phyloP scores from a whole-genome alignment of 2,329 filamentous ascomycete species.

The Samsoniella hepiali region DNA sequence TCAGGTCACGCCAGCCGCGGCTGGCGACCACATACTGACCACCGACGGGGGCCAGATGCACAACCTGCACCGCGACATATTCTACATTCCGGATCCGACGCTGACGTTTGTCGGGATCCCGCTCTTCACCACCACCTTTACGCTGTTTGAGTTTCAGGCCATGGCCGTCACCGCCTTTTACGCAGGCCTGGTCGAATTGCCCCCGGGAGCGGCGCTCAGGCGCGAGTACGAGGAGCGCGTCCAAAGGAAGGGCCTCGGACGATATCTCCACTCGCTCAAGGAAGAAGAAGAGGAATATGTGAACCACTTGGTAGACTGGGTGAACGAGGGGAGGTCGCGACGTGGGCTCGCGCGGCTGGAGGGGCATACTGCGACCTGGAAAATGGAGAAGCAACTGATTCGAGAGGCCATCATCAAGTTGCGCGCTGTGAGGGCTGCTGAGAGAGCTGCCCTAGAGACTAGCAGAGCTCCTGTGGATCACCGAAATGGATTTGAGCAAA shows the following conservation, averaged over 20 bases:
- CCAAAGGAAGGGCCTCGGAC: background rate
- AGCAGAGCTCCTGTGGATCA: background rate
- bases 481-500: background rate
- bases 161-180: conserved; percentile 57
- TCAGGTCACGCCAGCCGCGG: conserved; percentile 39
- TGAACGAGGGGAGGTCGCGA: background rate
- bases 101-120: conserved; percentile 63
- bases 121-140: conserved; percentile 65
- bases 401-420: background rate
- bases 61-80: conserved; percentile 68
- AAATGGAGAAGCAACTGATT: background rate
- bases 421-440: background rate
- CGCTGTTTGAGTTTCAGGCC: conserved; percentile 68
- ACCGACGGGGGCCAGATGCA: conserved; percentile 63
- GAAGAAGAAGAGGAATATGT: background rate
- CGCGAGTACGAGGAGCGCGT: background rate
- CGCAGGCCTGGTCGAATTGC: conserved; percentile 34
- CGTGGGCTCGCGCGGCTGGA: background rate
- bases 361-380: background rate
- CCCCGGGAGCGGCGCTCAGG: background rate
- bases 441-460: background rate
- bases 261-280: background rate
- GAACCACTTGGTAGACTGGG: background rate
- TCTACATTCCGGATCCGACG: conserved; percentile 65
- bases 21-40: conserved; percentile 53